Conservation (phyloP, 2,329 filamentous ascomycete species). For the Pseudodiploospora longispora region DNA sequence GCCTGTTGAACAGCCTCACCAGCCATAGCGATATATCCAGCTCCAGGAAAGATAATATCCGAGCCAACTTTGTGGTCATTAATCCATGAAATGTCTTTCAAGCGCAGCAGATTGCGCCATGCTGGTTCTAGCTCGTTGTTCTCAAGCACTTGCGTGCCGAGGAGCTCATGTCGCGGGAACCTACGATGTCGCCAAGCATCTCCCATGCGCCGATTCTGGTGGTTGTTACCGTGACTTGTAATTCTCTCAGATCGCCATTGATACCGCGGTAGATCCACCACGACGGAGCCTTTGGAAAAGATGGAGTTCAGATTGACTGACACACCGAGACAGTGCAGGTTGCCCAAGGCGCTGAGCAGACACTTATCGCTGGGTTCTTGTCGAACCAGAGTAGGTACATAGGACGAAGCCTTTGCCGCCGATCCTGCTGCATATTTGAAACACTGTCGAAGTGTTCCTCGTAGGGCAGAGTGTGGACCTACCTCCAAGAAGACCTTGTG, state of each 20-base stretch:
- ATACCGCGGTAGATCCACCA: slow-evolving; percentile 21
- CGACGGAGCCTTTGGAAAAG: not conserved
- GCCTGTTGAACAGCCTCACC: slow-evolving; percentile 15
- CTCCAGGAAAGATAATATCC: slow-evolving; percentile 32
- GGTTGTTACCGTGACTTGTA: too few relatives aligned
- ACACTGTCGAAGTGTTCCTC: too few relatives aligned
- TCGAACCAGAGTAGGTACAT: too few relatives aligned
- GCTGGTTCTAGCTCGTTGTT: slow-evolving; percentile 8
- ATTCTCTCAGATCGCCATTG: slow-evolving; percentile 12
- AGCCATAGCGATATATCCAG: slow-evolving; percentile 26
- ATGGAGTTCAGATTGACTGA: too few relatives aligned
- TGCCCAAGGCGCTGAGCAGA: too few relatives aligned
- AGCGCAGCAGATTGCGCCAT: slow-evolving; percentile 15
- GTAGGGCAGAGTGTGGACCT: slow-evolving; percentile 36
- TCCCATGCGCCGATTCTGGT: too few relatives aligned
- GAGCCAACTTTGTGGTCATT: slow-evolving; percentile 36
- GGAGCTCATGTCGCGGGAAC: slow-evolving; percentile 8
- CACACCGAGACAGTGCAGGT: too few relatives aligned
- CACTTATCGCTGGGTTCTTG: too few relatives aligned
- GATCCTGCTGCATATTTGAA: too few relatives aligned
- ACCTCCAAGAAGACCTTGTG: slow-evolving; percentile 32
- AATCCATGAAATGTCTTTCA: slow-evolving; percentile 27
- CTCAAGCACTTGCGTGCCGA: slow-evolving; percentile 12
- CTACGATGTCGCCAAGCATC: too few relatives aligned
- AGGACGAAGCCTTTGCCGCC: too few relatives aligned